phyloP scores from a whole-genome alignment of 805 yeast species.

The Metschnikowia rubicola region DNA sequence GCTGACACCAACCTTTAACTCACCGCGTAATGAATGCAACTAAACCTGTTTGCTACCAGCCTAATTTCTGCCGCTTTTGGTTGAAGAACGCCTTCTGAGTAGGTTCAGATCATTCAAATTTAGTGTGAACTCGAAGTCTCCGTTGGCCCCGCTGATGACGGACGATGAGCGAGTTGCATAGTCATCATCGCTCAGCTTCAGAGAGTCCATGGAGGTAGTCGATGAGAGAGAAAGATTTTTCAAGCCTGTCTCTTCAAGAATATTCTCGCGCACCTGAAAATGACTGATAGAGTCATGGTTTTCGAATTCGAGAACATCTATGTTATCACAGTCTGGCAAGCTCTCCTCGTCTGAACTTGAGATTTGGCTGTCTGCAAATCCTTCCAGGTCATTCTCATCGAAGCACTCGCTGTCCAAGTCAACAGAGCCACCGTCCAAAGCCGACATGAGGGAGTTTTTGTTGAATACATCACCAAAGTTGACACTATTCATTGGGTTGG shows the following conservation, averaged over 20 bases:
- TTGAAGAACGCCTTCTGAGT: conserved; percentile 47
- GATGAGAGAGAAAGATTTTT: conserved; percentile 20
- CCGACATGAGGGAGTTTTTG: not conserved
- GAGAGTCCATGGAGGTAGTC: conserved; percentile 18
- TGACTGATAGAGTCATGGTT: conserved; percentile 3
- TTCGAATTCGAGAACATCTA: conserved; percentile 9
- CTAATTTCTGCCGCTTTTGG: conserved; percentile 11
- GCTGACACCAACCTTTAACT: too few species aligned
- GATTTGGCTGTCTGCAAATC: not conserved
- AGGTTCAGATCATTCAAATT: conserved; percentile 63
- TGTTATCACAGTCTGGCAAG: conserved; percentile 14
- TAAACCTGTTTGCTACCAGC: too few species aligned
- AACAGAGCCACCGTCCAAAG: conserved; percentile 7
- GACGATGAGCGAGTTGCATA: conserved; percentile 39
- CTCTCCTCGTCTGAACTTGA: conserved; percentile 19
- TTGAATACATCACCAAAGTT: conserved; percentile 32
- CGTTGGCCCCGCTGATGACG: conserved; percentile 37
- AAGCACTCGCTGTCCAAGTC: conserved; percentile 15
- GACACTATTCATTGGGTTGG: conserved; percentile 29
- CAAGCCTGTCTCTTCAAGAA: conserved; percentile 13
- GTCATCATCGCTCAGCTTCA: conserved; percentile 22
- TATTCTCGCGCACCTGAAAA: not conserved
- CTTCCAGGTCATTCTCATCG: conserved; percentile 15
- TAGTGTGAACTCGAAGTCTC: conserved; percentile 51
- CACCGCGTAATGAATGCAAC: too few species aligned